These are phyloP conservation scores for Escovopsis weberi DNA, from an alignment of 2,329 filamentous ascomycete genomes.

Conservation along the genomic window DNA sequence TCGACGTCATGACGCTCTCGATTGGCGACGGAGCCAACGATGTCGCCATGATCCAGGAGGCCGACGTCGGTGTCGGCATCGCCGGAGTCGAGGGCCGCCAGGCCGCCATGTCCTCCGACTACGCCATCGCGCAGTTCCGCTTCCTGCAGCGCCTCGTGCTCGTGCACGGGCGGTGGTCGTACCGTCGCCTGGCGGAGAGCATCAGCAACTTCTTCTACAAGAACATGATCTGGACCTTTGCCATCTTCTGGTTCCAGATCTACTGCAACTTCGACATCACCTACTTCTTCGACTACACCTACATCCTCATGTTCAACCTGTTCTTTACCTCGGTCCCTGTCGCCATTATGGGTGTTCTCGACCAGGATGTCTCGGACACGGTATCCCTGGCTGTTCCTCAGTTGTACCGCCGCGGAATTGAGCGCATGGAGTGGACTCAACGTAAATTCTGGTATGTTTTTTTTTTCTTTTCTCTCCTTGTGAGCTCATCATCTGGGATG, in stretches of 20 bases:
- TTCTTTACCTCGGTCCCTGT: constrained; percentile 93
- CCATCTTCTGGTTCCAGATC: constrained; percentile 94
- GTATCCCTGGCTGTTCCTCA: constrained; percentile 91
- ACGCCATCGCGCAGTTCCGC: constrained; percentile 86
- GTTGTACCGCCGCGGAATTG: constrained; percentile 88
- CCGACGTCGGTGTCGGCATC: constrained; percentile 91
- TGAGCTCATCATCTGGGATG: not conserved
- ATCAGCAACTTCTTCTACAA: constrained; percentile 99
- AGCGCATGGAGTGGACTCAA: constrained; percentile 92
- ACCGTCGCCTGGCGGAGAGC: constrained; percentile 78
- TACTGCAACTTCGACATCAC: constrained; percentile 94
- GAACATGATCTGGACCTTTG: constrained; percentile 96
- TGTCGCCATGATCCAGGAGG: constrained; percentile 95
- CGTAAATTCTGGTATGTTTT: constrained; percentile 77
- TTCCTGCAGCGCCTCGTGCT: constrained; percentile 74
- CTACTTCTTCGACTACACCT: constrained; percentile 95
- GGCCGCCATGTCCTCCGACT: constrained; percentile 92
- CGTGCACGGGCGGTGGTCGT: constrained; percentile 93
- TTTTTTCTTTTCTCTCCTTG: not conserved
- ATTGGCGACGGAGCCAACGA: constrained; percentile 93
- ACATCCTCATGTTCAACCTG: constrained; percentile 92
- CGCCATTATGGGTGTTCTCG: constrained; percentile 88
- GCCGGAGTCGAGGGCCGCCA: constrained; percentile 85
- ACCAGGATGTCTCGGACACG: constrained; percentile 90
- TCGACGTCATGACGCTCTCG: constrained; percentile 91